A percentile compares a stretch with the other conserved stretches of the same genome.
Evolutionary conservation across 2,329 filamentous ascomycete genomes (phyloP).

Genomic region (Apiospora sp.): DNA sequence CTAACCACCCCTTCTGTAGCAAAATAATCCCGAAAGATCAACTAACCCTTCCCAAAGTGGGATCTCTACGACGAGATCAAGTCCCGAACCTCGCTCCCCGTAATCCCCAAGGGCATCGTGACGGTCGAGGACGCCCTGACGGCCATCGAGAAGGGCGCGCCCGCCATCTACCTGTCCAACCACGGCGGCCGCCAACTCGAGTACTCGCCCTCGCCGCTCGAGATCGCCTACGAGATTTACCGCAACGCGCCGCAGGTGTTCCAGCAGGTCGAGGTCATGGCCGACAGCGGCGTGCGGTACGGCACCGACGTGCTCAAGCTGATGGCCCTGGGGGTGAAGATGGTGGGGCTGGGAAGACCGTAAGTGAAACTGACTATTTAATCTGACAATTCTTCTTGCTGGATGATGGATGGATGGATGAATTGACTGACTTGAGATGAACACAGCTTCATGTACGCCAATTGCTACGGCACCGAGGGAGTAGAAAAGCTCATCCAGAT

Average conservation of each 20-base stretch:
- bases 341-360: slow-evolving; percentile 52
- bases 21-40: neutral
- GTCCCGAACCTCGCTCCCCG: slow-evolving; percentile 36
- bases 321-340: slow-evolving; percentile 49
- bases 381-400: neutral
- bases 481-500: slow-evolving; percentile 55
- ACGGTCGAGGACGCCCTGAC: slow-evolving; percentile 27
- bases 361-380: slow-evolving; percentile 1
- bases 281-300: slow-evolving; percentile 49
- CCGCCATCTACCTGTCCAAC: slow-evolving; percentile 50
- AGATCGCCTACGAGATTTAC: slow-evolving; percentile 43
- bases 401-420: no score
- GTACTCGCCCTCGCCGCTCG: slow-evolving; percentile 44
- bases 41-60: slow-evolving; percentile 15
- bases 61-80: slow-evolving; percentile 32
- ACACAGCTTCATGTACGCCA: slow-evolving; percentile 55
- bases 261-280: slow-evolving; percentile 45
- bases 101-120: slow-evolving; percentile 29
- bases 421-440: neutral
- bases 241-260: slow-evolving; percentile 48
- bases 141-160: slow-evolving; percentile 32
- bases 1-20: no score
- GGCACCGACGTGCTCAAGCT: slow-evolving; percentile 51
- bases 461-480: slow-evolving; percentile 56
- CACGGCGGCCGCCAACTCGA: slow-evolving; percentile 53